Conservation (phyloP, 441 rosid genomes). For the Pelargonium myrrhifolium region DNA sequence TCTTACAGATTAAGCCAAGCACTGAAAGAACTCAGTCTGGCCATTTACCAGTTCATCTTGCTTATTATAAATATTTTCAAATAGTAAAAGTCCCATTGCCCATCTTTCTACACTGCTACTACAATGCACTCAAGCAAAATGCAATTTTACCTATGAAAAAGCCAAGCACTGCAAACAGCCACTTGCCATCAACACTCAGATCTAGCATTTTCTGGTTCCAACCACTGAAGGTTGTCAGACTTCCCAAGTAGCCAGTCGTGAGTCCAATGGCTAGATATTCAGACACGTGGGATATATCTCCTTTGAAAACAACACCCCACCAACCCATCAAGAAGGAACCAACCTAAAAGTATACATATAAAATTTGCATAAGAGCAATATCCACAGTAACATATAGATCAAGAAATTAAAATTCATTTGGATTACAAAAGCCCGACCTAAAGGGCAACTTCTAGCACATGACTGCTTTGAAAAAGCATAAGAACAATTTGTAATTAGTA, state of each 20-base stretch:
- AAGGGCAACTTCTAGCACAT: no score
- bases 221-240: constrained; percentile 85
- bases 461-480: no score
- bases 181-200: constrained; percentile 57
- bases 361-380: constrained; percentile 10
- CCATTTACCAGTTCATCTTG: no score
- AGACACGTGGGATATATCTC: constrained; percentile 51
- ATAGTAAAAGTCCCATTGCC: no score
- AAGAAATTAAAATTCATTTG: no score
- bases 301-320: constrained; percentile 83
- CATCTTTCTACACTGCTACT: no score
- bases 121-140: background rate
- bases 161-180: constrained; percentile 59
- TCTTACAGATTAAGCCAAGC: no score
- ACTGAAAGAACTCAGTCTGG: no score
- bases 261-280: constrained; percentile 65
- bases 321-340: constrained; percentile 98
- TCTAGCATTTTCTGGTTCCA: constrained; percentile 97
- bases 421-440: no score
- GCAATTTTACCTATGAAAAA: constrained; percentile 52
- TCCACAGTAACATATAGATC: no score
- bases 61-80: background rate
- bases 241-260: constrained; percentile 78
- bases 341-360: constrained; percentile 34
- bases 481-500: no score